These are phyloP conservation scores for Lentinula guzmanii DNA, from an alignment of 768 basidiomycete genomes.

Conservation along the genomic window DNA sequence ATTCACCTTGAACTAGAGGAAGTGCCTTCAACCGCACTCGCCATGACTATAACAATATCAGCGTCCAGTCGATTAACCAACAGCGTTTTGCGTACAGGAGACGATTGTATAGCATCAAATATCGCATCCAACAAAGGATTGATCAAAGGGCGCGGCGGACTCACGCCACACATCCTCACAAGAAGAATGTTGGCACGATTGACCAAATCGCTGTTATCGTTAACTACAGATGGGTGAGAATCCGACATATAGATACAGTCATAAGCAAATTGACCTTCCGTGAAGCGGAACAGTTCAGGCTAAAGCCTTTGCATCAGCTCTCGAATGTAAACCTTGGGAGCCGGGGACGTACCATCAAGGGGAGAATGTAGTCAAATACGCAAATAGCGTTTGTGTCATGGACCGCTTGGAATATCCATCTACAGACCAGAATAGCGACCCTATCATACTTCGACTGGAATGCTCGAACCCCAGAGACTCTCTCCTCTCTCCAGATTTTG, in stretches of 20 bases:
- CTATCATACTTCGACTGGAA: constrained; percentile 87
- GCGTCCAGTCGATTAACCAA: constrained; percentile 1
- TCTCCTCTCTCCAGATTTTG: constrained; percentile 62
- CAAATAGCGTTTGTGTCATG: constrained; percentile 75
- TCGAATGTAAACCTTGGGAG: neutral
- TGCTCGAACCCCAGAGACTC: constrained; percentile 69
- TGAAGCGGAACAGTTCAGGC: constrained; percentile 73
- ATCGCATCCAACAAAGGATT: constrained; percentile 65
- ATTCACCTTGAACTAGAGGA: constrained; percentile 71
- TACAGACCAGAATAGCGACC: constrained; percentile 63
- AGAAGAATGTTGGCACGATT: constrained; percentile 62
- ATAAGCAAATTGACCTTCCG: constrained; percentile 43
- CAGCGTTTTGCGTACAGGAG: constrained; percentile 45
- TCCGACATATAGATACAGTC: neutral
- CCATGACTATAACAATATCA: constrained; percentile 58
- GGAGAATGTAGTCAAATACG: constrained; percentile 76
- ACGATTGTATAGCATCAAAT: constrained; percentile 70
- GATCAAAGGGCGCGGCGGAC: constrained; percentile 65
- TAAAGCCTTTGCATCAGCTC: constrained; percentile 20
- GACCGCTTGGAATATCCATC: constrained; percentile 70
- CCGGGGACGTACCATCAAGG: constrained; percentile 55
- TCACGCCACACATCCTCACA: constrained; percentile 82
- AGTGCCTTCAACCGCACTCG: constrained; percentile 80
- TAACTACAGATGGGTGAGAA: constrained; percentile 36
- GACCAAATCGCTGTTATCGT: constrained; percentile 69